Conservation (phyloP, 331 rosid genomes). For the Arachis monticola region DNA sequence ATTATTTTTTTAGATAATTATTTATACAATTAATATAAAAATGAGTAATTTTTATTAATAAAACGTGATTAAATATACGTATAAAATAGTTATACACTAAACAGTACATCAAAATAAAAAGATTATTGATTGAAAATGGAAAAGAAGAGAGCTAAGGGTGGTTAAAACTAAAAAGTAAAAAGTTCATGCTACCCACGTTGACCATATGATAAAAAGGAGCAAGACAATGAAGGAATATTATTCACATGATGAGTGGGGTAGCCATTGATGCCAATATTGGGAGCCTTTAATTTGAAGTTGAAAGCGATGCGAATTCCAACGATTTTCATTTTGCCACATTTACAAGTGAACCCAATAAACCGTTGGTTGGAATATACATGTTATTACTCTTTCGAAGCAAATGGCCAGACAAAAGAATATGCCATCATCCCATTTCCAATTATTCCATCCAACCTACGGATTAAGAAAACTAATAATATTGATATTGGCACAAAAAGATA, state of each 20-base stretch:
- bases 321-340: neutral
- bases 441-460: slow-evolving; percentile 13
- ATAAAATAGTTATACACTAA: too few relatives aligned
- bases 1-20: too few relatives aligned
- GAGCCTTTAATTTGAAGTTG: slow-evolving; percentile 13
- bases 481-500: neutral
- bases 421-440: neutral
- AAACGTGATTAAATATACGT: too few relatives aligned
- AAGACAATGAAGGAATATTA: neutral
- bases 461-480: neutral
- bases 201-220: slow-evolving; percentile 7
- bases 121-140: neutral
- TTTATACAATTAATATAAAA: too few relatives aligned
- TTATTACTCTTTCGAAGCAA: neutral
- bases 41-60: too few relatives aligned
- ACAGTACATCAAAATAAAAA: too few relatives aligned
- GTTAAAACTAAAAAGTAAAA: neutral
- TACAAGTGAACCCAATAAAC: neutral
- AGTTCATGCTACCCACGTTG: slow-evolving; percentile 33
- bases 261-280: slow-evolving; percentile 1
- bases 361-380: slow-evolving; percentile 15
- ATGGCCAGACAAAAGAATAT: slow-evolving; percentile 28
- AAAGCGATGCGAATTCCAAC: neutral
- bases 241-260: slow-evolving; percentile 26
- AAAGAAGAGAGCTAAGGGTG: neutral